phyloP scores from a whole-genome alignment of 108 stramenopile genomes.

The Nannochloropsis gaditana region DNA sequence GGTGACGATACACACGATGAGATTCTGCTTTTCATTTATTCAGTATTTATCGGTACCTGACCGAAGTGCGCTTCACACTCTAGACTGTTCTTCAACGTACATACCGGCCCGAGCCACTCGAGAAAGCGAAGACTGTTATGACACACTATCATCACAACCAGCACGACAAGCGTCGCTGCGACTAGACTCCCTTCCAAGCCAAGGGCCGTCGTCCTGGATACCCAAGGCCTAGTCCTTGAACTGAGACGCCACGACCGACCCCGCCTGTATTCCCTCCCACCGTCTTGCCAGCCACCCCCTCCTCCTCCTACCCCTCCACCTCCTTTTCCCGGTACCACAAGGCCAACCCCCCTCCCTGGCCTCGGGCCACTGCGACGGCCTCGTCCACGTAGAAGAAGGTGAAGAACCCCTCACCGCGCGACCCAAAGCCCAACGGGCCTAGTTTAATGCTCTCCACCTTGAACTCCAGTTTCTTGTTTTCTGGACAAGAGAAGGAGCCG shows the following conservation, averaged over 20 bases:
- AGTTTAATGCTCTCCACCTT: neutral
- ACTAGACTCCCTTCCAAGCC: no score
- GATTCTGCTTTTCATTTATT: no score
- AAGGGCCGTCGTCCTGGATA: no score
- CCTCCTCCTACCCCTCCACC: neutral
- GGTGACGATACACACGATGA: neutral
- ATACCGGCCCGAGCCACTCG: no score
- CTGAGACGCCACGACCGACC: neutral
- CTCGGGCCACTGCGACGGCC: neutral
- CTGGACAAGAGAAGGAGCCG: neutral
- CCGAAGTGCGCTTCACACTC: no score
- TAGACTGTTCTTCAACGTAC: no score
- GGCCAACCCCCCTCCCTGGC: slow-evolving; percentile 6
- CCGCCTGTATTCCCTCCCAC: neutral
- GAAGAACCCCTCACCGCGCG: neutral
- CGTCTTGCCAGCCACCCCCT: neutral
- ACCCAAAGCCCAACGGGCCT: neutral
- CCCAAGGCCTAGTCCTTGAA: no score
- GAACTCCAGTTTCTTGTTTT: neutral
- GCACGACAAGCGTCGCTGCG: no score
- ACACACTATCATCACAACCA: no score
- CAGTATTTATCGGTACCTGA: no score
- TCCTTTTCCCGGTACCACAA: neutral
- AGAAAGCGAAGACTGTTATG: no score
- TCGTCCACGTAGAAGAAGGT: slow-evolving; percentile 13